Evolutionary conservation across 1,284 basidiomycete species (phyloP).

Genomic region (Boletus mariae): DNA sequence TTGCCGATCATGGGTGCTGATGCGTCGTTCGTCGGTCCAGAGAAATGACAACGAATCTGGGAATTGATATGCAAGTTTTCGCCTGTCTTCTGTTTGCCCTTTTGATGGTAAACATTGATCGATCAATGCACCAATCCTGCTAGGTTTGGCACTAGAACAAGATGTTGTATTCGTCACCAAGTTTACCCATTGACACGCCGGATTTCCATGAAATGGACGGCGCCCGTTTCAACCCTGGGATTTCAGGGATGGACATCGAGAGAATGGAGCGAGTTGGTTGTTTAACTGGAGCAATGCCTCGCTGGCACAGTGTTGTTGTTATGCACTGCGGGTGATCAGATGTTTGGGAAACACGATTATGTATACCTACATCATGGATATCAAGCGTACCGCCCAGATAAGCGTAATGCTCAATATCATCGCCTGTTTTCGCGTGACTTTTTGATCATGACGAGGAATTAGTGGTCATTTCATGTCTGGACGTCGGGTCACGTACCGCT

Average conservation of each 20-base stretch:
- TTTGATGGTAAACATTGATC: too few species aligned
- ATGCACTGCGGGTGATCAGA: not conserved
- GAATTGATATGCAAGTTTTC: too few species aligned
- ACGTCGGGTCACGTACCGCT: too few species aligned
- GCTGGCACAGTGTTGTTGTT: not conserved
- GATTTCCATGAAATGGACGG: not conserved
- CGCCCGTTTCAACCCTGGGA: not conserved
- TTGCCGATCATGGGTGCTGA: not conserved
- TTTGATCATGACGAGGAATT: too few species aligned
- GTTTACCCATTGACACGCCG: not conserved
- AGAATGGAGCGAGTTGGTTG: not conserved
- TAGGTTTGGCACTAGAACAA: too few species aligned
- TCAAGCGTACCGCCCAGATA: not conserved
- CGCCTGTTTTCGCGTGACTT: too few species aligned
- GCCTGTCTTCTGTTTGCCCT: too few species aligned
- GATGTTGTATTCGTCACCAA: not conserved
- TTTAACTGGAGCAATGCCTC: not conserved
- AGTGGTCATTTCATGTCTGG: too few species aligned
- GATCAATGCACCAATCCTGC: not conserved
- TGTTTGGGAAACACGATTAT: not conserved
- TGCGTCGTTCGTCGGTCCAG: not conserved
- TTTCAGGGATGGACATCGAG: not conserved
- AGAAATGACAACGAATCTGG: not conserved
- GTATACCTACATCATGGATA: not conserved
- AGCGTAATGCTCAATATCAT: not conserved